Evolutionary conservation across 1,284 basidiomycete genomes (phyloP).

Genomic region (Ceratobasidium theobromae): DNA sequence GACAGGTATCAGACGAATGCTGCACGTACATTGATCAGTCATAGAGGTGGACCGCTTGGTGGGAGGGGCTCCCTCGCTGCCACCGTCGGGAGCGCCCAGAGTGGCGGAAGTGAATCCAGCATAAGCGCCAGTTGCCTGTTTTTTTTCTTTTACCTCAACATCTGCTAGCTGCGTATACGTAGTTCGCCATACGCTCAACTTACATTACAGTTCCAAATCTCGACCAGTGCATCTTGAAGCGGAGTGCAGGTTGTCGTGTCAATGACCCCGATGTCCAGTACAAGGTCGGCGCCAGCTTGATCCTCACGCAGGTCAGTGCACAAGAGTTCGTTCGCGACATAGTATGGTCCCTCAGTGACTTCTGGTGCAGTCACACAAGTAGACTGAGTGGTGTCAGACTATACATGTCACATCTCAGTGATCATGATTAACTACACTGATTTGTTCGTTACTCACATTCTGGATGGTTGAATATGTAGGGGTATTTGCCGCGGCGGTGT

Average conservation of each 20-base stretch:
- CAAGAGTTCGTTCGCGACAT: slow-evolving; percentile 50
- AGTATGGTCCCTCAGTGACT: slow-evolving; percentile 50
- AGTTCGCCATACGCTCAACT: slow-evolving; percentile 27
- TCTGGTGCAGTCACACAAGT: slow-evolving; percentile 43
- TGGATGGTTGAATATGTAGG: neutral
- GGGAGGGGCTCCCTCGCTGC: neutral
- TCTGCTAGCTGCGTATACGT: neutral
- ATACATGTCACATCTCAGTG: neutral
- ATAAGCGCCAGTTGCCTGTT: slow-evolving; percentile 45
- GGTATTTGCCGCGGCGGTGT: neutral
- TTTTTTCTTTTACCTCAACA: neutral
- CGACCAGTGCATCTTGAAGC: slow-evolving; percentile 65
- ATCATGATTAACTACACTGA: neutral
- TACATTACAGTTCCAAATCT: slow-evolving; percentile 58
- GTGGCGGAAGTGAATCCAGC: slow-evolving; percentile 46
- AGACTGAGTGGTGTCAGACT: slow-evolving; percentile 15
- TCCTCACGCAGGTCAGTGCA: slow-evolving; percentile 54
- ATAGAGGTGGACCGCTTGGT: neutral
- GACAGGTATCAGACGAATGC: neutral
- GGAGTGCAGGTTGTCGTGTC: slow-evolving; percentile 73
- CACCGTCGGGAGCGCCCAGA: neutral
- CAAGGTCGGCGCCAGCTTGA: slow-evolving; percentile 53
- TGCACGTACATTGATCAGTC: slow-evolving; percentile 39
- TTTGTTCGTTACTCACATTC: neutral
- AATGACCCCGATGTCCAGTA: slow-evolving; percentile 69